Evolutionary conservation across 352 stramenopile species (phyloP), one percentile per base, ranked within the genome.

Genomic region (Phytophthora pini): DNA sequence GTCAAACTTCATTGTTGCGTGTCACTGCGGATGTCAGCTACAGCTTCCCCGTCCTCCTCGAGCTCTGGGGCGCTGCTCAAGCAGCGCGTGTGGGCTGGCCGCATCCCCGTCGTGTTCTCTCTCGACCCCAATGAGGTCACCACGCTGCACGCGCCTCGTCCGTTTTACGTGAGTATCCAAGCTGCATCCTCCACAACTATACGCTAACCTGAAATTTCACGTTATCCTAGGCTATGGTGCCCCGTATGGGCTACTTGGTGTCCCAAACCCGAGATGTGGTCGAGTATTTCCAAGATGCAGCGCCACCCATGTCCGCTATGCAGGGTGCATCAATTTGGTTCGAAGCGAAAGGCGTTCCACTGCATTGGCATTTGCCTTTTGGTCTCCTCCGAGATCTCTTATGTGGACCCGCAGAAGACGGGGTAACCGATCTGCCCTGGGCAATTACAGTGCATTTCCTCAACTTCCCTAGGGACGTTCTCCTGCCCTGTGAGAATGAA

Each of bases 311-410:
- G 59, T 74, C 81, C 4, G 74, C 63, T 4, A 72, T 85, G 32
- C 81, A 87, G 3, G 73, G 71, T 38, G 68, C 75, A 8, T 75
- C 62, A 29, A 86, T 95, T 47, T 95, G 87, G 87, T 92, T 95
- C 59, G 83, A 90, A 34, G 70, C 68, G 15, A 68, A 86, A 26
- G 77, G 78, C 20, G 61, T 71, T 6, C 83, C 84, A 32, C 74
- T 95, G 53, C 87, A 89, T 52, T 95, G 87, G 87, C 87, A 95
- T 48, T 38, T 93, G 39, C 87, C 87, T 1, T 90, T 90, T 36
- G 87, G 87, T 0, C 58, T 94, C 20, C 75, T 95, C 32, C 86
- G 82, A 48, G 87, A 95, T 36, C 51, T 89, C 11, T 50, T 82
- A 27, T 78, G 65, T 38, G 65, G 58, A 32, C 60, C 56, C 39